These are phyloP conservation scores for Aspergillus hiratsukae DNA, from an alignment of 2,329 filamentous ascomycete genomes.

Conservation along the genomic window DNA sequence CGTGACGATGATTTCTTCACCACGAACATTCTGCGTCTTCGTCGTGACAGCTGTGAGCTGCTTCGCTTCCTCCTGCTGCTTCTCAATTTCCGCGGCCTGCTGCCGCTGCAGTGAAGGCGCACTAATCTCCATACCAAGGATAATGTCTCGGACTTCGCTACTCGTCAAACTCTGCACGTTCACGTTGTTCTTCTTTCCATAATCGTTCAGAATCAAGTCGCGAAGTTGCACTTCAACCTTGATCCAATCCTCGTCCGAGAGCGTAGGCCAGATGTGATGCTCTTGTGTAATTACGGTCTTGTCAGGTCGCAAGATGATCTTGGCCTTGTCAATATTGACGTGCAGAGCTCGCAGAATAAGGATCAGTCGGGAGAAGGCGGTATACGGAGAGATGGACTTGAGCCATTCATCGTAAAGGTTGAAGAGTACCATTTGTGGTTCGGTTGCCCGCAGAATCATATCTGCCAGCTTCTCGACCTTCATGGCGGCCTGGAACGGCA, in stretches of 20 bases:
- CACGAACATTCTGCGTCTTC: constrained; percentile 94
- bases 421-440: constrained; percentile 99
- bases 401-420: constrained; percentile 99
- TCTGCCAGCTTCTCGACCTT: constrained; percentile 99
- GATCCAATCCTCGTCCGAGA: constrained; percentile 97
- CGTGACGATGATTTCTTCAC: constrained; percentile 96
- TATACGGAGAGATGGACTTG: constrained; percentile 97
- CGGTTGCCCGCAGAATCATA: constrained; percentile 96
- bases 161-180: constrained; percentile 95
- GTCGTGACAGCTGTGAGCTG: constrained; percentile 96
- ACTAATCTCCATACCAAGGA: constrained; percentile 98
- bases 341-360: constrained; percentile 91
- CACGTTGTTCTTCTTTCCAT: constrained; percentile 99
- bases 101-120: constrained; percentile 97
- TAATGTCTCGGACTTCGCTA: constrained; percentile 96
- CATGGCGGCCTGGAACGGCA: constrained; percentile 99
- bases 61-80: constrained; percentile 94
- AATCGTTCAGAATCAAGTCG: constrained; percentile 95
- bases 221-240: constrained; percentile 97
- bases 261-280: constrained; percentile 95
- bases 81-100: constrained; percentile 97
- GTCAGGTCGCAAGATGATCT: constrained; percentile 88
- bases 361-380: constrained; percentile 91
- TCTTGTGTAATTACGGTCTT: constrained; percentile 98
- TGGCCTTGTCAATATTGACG: constrained; percentile 98